Percentiles rank a stretch among this genome's conserved stretches.
These are phyloP conservation scores for Excoecaria cochinchinensis DNA, from an alignment of 345 rosid species.

Conservation along the genomic window DNA sequence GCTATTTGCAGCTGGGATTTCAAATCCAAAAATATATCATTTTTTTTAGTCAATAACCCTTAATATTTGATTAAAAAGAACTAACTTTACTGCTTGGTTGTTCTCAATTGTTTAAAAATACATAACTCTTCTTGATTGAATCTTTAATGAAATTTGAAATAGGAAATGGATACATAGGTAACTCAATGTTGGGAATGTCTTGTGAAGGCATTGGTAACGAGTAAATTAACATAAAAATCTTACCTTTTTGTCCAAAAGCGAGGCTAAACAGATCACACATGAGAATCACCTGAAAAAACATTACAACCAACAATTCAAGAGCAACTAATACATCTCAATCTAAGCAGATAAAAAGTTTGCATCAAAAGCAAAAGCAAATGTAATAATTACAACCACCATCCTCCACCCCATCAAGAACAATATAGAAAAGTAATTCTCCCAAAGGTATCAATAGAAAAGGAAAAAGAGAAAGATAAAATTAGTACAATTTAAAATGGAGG, in stretches of 20 bases:
- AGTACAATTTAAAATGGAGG: slow-evolving; percentile 15
- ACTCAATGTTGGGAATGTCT: too few species aligned
- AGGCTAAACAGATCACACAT: background rate
- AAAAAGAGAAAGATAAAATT: background rate
- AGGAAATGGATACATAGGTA: too few species aligned
- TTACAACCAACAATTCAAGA: slow-evolving; percentile 25
- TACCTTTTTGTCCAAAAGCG: background rate
- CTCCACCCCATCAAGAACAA: slow-evolving; percentile 43
- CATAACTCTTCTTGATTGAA: background rate
- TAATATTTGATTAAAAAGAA: too few species aligned
- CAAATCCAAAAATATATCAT: background rate
- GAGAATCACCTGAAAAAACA: slow-evolving; percentile 19
- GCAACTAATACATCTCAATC: slow-evolving; percentile 31
- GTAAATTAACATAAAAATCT: slow-evolving; percentile 2
- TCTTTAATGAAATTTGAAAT: background rate
- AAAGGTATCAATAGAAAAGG: slow-evolving; percentile 18
- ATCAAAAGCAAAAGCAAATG: slow-evolving; percentile 41
- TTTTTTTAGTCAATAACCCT: too few species aligned
- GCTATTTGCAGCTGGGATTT: background rate
- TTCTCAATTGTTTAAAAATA: too few species aligned
- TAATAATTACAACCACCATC: slow-evolving; percentile 52
- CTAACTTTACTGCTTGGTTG: too few species aligned
- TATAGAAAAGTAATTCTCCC: slow-evolving; percentile 30
- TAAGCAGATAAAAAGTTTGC: slow-evolving; percentile 37
- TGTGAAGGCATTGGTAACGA: background rate